A percentile compares a stretch with the other conserved stretches of the same genome.
phyloP scores from a whole-genome alignment of 2,329 filamentous ascomycete genomes.

The Tolypocladium endophyticum region DNA sequence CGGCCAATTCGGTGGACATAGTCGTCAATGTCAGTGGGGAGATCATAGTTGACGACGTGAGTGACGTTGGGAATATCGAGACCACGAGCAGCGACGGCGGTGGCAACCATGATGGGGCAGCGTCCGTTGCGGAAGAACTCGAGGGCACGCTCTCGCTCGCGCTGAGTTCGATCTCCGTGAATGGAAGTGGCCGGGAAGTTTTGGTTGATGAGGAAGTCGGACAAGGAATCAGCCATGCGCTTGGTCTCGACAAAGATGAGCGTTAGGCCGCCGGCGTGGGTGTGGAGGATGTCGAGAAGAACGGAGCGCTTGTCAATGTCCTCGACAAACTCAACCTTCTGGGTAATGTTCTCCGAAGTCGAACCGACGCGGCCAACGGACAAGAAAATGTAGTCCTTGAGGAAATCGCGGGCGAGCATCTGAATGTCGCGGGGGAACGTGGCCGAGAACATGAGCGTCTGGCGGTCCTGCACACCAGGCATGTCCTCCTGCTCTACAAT shows the following conservation, averaged over 20 bases:
- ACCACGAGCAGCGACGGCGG: conserved; percentile 84
- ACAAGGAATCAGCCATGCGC: conserved; percentile 96
- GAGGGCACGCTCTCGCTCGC: conserved; percentile 93
- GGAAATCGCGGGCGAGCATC: conserved; percentile 96
- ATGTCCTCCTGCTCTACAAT: conserved; percentile 99
- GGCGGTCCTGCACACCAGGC: conserved; percentile 71
- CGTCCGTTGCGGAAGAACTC: conserved; percentile 96
- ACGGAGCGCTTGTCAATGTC: conserved; percentile 97
- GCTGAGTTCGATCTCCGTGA: conserved; percentile 96
- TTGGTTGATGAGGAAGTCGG: conserved; percentile 97
- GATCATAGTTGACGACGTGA: conserved; percentile 97
- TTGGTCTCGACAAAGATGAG: conserved; percentile 99
- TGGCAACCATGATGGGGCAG: conserved; percentile 93
- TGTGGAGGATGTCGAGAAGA: conserved; percentile 93
- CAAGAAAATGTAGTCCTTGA: conserved; percentile 98
- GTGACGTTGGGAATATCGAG: conserved; percentile 94
- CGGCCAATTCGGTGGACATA: conserved; percentile 99
- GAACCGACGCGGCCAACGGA: conserved; percentile 98
- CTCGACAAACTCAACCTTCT: conserved; percentile 97
- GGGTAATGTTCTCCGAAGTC: conserved; percentile 99
- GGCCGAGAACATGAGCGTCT: conserved; percentile 99
- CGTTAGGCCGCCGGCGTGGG: conserved; percentile 77
- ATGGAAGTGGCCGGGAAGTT: conserved; percentile 97
- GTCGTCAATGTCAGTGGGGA: conserved; percentile 97
- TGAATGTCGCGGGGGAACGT: conserved; percentile 99